These are phyloP conservation scores for Omphalotus guepiniiformis DNA, from an alignment of 768 basidiomycete genomes.

Conservation along the genomic window DNA sequence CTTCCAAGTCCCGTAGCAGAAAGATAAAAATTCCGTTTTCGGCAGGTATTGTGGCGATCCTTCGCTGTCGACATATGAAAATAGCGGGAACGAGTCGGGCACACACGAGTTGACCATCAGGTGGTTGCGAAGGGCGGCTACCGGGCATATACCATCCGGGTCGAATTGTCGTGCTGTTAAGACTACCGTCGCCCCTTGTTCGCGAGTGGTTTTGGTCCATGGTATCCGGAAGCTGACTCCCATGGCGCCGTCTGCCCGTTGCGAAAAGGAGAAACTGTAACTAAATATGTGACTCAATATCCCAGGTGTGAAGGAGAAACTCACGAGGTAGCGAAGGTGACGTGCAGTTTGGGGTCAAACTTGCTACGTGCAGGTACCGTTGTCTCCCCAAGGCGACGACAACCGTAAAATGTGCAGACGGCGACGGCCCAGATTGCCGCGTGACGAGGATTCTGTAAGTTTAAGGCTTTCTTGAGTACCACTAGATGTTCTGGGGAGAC, in stretches of 20 bases:
- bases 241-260: conserved; percentile 14
- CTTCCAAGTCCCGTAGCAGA: conserved; percentile 15
- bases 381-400: conserved; percentile 14
- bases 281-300: conserved; percentile 18
- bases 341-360: conserved; percentile 9
- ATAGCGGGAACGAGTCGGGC: conserved; percentile 19
- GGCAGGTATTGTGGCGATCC: conserved; percentile 10
- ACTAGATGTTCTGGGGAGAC: conserved; percentile 28
- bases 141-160: conserved; percentile 11
- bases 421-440: conserved; percentile 22
- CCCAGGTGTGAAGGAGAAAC: conserved; percentile 23
- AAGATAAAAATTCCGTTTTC: conserved; percentile 10
- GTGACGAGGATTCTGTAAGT: conserved; percentile 16
- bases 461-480: conserved; percentile 10
- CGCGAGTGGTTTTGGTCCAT: conserved; percentile 29
- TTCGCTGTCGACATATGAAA: neutral
- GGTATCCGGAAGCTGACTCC: conserved; percentile 26
- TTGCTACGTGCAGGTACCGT: conserved; percentile 2
- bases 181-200: conserved; percentile 23
- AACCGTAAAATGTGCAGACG: conserved; percentile 20
- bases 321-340: neutral
- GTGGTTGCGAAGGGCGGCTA: conserved; percentile 21
- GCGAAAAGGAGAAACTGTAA: conserved; percentile 15
- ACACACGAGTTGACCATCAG: conserved; percentile 11
- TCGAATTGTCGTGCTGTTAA: conserved; percentile 14